Conservation (phyloP, 306 rosid species). For the Gastrolobium bilobum region DNA sequence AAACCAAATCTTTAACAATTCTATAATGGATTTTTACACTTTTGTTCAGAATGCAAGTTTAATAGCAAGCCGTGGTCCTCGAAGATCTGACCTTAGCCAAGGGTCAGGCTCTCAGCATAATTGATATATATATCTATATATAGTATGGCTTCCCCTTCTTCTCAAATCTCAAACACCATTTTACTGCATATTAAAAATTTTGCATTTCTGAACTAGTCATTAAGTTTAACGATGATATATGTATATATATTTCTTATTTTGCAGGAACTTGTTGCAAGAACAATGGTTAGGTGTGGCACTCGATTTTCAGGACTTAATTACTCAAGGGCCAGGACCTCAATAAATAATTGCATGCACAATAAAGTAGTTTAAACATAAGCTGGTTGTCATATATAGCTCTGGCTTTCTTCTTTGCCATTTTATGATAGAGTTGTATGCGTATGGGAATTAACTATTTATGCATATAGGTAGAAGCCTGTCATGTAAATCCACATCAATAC, state of each 20-base stretch:
- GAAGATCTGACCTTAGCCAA: slow-evolving; percentile 17
- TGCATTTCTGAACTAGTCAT: background rate
- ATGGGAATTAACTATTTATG: background rate
- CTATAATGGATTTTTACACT: background rate
- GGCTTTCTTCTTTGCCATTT: background rate
- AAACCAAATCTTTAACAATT: background rate
- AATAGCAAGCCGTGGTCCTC: slow-evolving; percentile 1
- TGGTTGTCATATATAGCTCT: background rate
- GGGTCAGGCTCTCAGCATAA: slow-evolving; percentile 37
- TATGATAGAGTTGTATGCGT: background rate
- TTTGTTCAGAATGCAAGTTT: slow-evolving; percentile 20
- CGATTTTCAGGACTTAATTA: slow-evolving; percentile 18
- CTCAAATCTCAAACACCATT: background rate
- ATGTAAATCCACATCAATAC: background rate
- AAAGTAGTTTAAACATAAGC: background rate
- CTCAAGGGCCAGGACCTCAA: slow-evolving; percentile 7
- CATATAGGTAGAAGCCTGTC: background rate
- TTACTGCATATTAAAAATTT: background rate
- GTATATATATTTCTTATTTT: background rate
- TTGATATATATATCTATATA: background rate
- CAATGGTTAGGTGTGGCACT: background rate
- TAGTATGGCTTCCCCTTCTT: background rate
- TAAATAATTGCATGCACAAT: background rate
- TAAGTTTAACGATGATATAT: background rate
- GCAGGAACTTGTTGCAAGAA: slow-evolving; percentile 10